Conservation (phyloP, 805 yeast species). For the Kodamaea sagamina region DNA sequence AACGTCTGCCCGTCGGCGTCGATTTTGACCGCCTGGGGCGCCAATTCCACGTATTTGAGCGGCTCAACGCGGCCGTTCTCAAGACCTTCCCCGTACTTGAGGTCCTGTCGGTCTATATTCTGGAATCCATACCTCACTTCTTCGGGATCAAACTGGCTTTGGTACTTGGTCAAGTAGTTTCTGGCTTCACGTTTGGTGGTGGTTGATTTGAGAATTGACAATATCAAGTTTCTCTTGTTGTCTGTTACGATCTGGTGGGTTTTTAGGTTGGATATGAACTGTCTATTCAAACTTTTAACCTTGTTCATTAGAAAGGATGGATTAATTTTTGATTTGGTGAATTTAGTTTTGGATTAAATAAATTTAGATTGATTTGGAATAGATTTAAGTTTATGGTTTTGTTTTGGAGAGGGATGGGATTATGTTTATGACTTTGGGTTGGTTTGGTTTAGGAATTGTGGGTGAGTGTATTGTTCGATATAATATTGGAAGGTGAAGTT, state of each 20-base stretch:
- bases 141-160: constrained; percentile 39
- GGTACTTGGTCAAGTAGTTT: constrained; percentile 74
- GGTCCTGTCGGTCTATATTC: background rate
- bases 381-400: too few species aligned
- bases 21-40: constrained; percentile 11
- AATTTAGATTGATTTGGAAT: too few species aligned
- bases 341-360: too few species aligned
- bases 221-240: constrained; percentile 67
- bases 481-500: too few species aligned
- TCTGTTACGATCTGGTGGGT: constrained; percentile 37
- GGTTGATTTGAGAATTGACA: constrained; percentile 82
- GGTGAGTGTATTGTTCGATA: too few species aligned
- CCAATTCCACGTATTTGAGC: too few species aligned
- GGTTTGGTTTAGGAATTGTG: background rate
- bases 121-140: constrained; percentile 11
- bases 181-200: constrained; percentile 93
- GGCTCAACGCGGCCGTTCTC: too few species aligned
- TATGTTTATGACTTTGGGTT: background rate
- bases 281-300: constrained; percentile 28
- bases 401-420: too few species aligned
- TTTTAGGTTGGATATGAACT: constrained; percentile 40
- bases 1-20: constrained; percentile 4
- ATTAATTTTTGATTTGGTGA: background rate
- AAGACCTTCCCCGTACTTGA: background rate
- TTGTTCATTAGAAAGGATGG: constrained; percentile 27